Conservation (phyloP, 352 stramenopile species). For the Pythium aristosporum region DNA sequence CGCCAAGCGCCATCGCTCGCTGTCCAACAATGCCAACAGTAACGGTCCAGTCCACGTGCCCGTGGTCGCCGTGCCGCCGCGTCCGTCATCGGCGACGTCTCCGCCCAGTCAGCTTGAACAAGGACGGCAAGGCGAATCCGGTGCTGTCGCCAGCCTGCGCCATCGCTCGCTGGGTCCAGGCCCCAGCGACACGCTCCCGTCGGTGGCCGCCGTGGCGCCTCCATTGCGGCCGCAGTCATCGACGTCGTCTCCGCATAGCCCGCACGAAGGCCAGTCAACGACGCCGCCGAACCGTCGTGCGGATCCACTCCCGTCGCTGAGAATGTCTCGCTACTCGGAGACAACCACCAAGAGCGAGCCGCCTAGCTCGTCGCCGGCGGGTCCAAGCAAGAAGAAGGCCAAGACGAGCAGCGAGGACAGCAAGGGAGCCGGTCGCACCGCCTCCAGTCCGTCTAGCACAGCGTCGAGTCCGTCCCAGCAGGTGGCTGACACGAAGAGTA, state of each 20-base stretch:
- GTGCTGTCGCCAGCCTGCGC: no score
- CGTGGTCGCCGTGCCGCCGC: no score
- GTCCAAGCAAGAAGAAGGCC: conserved; percentile 66
- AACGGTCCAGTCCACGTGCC: no score
- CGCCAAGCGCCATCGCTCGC: conserved; percentile 51
- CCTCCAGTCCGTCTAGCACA: conserved; percentile 53
- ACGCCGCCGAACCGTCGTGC: conserved; percentile 48
- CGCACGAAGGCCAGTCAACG: conserved; percentile 51
- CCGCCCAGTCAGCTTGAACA: conserved; percentile 11
- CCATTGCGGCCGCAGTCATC: conserved; percentile 28
- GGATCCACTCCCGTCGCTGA: conserved; percentile 53
- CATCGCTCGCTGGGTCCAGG: conserved; percentile 31
- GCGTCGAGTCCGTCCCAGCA: conserved; percentile 25
- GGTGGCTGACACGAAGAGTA: conserved; percentile 32
- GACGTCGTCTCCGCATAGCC: conserved; percentile 45
- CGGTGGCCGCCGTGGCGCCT: conserved; percentile 50
- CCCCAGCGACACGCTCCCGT: conserved; percentile 53
- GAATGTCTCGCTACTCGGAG: conserved; percentile 44
- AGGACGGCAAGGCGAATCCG: no score
- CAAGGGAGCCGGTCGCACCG: conserved; percentile 40
- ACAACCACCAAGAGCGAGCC: no score
- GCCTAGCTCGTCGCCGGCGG: no score
- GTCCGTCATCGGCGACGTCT: conserved; percentile 13
- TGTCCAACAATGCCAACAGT: conserved; percentile 24
- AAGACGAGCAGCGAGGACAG: conserved; percentile 47